These are phyloP conservation scores for Talaromyces funiculosus DNA, from an alignment of 2,329 filamentous ascomycete genomes.

Conservation along the genomic window DNA sequence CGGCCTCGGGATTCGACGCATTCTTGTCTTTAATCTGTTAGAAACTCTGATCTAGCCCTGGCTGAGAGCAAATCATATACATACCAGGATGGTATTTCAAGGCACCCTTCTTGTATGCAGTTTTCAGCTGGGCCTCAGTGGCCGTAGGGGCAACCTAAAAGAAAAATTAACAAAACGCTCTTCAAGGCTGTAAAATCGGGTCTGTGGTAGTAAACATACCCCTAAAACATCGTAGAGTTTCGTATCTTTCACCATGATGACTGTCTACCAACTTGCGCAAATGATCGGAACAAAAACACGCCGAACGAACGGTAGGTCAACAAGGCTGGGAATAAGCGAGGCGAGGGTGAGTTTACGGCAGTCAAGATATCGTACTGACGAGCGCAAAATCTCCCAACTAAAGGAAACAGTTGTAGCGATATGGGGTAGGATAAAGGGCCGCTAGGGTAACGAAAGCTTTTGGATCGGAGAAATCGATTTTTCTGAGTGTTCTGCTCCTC, in stretches of 20 bases:
- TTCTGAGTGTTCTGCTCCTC: not conserved
- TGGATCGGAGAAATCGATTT: not conserved
- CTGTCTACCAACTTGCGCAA: constrained; percentile 33
- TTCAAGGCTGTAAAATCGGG: not conserved
- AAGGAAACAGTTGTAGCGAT: not conserved
- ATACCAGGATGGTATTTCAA: constrained; percentile 86
- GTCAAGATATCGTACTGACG: not conserved
- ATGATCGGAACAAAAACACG: not conserved
- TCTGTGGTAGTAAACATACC: constrained; percentile 29
- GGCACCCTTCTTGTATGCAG: constrained; percentile 89
- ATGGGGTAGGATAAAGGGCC: not conserved
- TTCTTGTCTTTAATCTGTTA: constrained; percentile 71
- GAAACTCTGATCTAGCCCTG: not conserved
- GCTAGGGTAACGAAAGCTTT: constrained; percentile 1
- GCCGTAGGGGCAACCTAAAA: constrained; percentile 68
- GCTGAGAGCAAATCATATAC: constrained; percentile 31
- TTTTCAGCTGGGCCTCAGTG: constrained; percentile 82
- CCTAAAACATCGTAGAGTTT: constrained; percentile 46
- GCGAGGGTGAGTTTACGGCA: not conserved
- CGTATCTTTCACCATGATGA: constrained; percentile 49
- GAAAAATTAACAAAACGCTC: not conserved
- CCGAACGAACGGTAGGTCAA: not conserved
- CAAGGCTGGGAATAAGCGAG: not conserved
- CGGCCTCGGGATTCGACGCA: constrained; percentile 81
- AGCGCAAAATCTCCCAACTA: not conserved